These are phyloP conservation scores for Malus sieversii DNA, from an alignment of 306 rosid species.

Conservation along the genomic window DNA sequence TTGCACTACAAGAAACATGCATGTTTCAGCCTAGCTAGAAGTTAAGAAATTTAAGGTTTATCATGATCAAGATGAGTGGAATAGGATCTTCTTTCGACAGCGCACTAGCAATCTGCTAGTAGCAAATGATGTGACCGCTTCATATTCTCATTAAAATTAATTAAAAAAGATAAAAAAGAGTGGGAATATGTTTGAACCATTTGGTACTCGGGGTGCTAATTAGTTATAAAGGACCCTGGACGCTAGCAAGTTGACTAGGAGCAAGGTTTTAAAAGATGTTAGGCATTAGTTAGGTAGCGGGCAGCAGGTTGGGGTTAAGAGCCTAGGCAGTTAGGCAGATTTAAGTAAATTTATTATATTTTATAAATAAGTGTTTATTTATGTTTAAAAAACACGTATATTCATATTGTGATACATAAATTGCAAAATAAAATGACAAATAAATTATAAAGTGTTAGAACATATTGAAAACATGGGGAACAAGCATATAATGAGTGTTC, in stretches of 20 bases:
- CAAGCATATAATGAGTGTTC: too few relatives aligned
- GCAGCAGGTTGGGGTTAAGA: rapidly evolving
- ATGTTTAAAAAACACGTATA: too few relatives aligned
- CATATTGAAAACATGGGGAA: too few relatives aligned
- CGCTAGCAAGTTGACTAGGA: not conserved
- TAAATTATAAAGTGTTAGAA: too few relatives aligned
- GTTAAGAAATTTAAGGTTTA: not conserved
- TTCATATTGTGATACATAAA: too few relatives aligned
- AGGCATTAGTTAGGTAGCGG: rapidly evolving
- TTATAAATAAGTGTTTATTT: too few relatives aligned
- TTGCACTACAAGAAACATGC: not conserved
- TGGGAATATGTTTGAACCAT: not conserved
- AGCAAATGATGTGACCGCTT: not conserved
- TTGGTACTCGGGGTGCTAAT: not conserved
- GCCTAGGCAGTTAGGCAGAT: rapidly evolving
- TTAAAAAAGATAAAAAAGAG: not conserved
- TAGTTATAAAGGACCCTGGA: not conserved
- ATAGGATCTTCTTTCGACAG: not conserved
- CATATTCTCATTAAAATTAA: not conserved
- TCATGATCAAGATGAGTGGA: not conserved
- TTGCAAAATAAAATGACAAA: too few relatives aligned
- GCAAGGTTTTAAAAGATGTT: too few relatives aligned
- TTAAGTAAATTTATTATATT: too few relatives aligned
- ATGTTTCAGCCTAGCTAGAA: not conserved
- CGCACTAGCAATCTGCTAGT: not conserved